Conservation (phyloP, 176 grass and related monocot species). For the barley (Hordeum vulgare) region MorexV3_pseudomolecules_assembly NC_058520.1:480607542-480608041, state of each 20-base stretch:
- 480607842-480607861: background rate
- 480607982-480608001: background rate
- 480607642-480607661: slow-evolving; percentile 69
- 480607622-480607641: slow-evolving; percentile 60
- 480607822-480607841: background rate
- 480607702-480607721: background rate
- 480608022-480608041: background rate
- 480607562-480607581: background rate
- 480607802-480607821: too few relatives aligned
- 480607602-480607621: slow-evolving; percentile 64
- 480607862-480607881: background rate
- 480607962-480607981: background rate
- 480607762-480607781: background rate
- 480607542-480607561: background rate
- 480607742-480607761: background rate
- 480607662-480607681: slow-evolving; percentile 89
- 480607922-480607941: background rate
- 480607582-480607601: background rate
- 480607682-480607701: slow-evolving; percentile 58
- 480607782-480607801: background rate
- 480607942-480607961: background rate
- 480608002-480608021: background rate
- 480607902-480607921: background rate
- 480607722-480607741: background rate
- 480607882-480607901: background rate